Evolutionary conservation across 2,329 filamentous ascomycete species (phyloP), one percentile per base, ranked within the genome.

Genomic region (Graphilbum fragrans): DNA sequence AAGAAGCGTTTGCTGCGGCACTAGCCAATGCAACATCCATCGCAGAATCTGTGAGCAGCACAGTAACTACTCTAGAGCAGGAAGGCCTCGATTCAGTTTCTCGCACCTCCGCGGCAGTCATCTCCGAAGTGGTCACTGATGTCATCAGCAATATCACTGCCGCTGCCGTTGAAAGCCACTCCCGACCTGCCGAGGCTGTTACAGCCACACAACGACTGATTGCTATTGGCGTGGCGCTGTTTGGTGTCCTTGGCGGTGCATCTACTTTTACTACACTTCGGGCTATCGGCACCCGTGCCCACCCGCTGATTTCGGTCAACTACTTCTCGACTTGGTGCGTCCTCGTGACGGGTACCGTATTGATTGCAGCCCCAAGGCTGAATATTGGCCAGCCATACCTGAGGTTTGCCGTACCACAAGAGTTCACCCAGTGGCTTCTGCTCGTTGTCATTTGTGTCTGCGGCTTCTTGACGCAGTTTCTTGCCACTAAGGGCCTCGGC

Each of bases 381-480:
- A 52, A 64, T 45, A 54, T 71, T 38, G 59, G 56, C 19, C 67
- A 71, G 47, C 70, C 69, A 5, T 61, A 51, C 9, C 49, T 74
- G 50, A 58, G 55, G 19, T 65, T 72, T 49, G 59, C 57, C 2
- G 52, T 66, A 22, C 64, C 66, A 2, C 50, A 57, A 4, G 56
- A 63, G 21, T 12, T 52, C 33, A 61, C 59, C 40, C 66, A 88
- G 54, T 90, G 83, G 80, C 57, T 63, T 0, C 68, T 87, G 32
- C 62, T 94, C 16, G 41, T 79, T 1, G 72, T 80, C 31, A 64
- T 94, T 4, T 85, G 83, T 0, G 53, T 76, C 0, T 80, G 80
- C 48, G 88, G 88, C 1, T 90, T 94, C 54, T 57, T 82, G 19
- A 82, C 90, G 74, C 88, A 94, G 70, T 86, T 86, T 50, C 67